phyloP scores from a whole-genome alignment of 352 stramenopile genomes.

The Pythium brachiatum region DNA sequence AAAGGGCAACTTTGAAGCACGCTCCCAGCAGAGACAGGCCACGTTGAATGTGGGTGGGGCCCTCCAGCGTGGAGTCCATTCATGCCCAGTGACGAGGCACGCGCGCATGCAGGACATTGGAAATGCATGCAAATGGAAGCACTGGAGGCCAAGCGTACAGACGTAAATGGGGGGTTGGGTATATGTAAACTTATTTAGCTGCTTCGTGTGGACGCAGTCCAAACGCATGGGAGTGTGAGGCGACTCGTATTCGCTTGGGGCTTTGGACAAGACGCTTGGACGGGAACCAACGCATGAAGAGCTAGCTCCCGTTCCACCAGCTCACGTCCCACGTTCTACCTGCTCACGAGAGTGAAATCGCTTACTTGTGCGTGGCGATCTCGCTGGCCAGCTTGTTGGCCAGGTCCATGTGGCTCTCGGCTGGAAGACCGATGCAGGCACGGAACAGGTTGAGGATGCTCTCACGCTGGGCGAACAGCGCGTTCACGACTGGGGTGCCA shows the following conservation, averaged over 20 bases:
- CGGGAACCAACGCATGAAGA: too few relatives aligned
- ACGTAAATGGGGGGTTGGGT: neutral
- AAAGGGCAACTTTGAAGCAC: conserved; percentile 5
- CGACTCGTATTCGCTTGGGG: neutral
- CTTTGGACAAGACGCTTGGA: neutral
- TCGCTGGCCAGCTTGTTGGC: conserved; percentile 93
- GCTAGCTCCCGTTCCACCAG: neutral
- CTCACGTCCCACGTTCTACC: neutral
- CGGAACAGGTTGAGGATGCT: conserved; percentile 98
- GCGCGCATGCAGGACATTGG: neutral
- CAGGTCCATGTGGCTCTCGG: conserved; percentile 98
- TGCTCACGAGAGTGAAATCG: neutral
- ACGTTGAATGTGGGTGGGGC: neutral
- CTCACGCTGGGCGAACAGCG: conserved; percentile 97
- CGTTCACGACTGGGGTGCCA: conserved; percentile 98
- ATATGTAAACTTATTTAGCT: conserved; percentile 6
- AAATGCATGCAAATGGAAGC: too few relatives aligned
- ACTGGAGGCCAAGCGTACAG: neutral
- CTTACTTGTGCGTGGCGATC: conserved; percentile 67
- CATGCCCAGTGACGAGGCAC: neutral
- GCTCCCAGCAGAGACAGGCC: neutral
- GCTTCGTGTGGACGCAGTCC: conserved; percentile 1
- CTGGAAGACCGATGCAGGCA: conserved; percentile 94
- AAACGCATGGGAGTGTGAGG: neutral
- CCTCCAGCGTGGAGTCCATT: neutral